Evolutionary conservation across 1,284 basidiomycete genomes (phyloP).

Genomic region (Fomitopsis pinicola): DNA sequence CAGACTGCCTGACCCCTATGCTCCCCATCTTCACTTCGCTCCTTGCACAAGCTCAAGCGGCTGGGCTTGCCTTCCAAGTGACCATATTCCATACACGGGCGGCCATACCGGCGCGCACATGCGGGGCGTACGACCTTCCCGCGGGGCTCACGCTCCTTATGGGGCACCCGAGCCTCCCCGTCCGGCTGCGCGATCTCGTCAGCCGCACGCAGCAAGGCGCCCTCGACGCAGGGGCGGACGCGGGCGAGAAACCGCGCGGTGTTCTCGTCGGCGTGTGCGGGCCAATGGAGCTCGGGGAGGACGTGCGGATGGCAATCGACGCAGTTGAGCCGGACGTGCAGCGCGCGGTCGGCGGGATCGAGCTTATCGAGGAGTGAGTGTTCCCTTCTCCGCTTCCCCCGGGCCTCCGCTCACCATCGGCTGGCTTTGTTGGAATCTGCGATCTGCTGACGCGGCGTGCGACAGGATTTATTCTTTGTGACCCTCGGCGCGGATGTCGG

Average conservation of each 20-base stretch:
- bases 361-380: no score
- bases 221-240: slow-evolving; percentile 14
- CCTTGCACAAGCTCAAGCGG: slow-evolving; percentile 39
- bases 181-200: slow-evolving; percentile 44
- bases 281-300: slow-evolving; percentile 49
- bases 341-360: no score
- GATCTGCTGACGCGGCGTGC: no score
- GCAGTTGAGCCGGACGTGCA: slow-evolving; percentile 43
- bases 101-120: slow-evolving; percentile 23
- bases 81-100: slow-evolving; percentile 65
- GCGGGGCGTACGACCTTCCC: slow-evolving; percentile 32
- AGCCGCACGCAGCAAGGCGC: slow-evolving; percentile 34
- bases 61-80: slow-evolving; percentile 38
- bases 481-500: no score
- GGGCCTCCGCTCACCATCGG: no score
- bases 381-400: no score
- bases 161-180: slow-evolving; percentile 44
- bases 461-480: no score
- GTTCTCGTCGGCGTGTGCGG: slow-evolving; percentile 68
- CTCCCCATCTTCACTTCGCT: slow-evolving; percentile 51
- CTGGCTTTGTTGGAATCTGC: no score
- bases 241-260: slow-evolving; percentile 43
- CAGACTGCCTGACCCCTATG: slow-evolving; percentile 48
- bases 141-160: slow-evolving; percentile 41
- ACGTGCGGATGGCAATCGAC: slow-evolving; percentile 49